A percentile compares a stretch with the other conserved stretches of the same genome.
Evolutionary conservation across 163 green algal species (phyloP).

Genomic region (Chlamydomonas reinhardtii): DNA sequence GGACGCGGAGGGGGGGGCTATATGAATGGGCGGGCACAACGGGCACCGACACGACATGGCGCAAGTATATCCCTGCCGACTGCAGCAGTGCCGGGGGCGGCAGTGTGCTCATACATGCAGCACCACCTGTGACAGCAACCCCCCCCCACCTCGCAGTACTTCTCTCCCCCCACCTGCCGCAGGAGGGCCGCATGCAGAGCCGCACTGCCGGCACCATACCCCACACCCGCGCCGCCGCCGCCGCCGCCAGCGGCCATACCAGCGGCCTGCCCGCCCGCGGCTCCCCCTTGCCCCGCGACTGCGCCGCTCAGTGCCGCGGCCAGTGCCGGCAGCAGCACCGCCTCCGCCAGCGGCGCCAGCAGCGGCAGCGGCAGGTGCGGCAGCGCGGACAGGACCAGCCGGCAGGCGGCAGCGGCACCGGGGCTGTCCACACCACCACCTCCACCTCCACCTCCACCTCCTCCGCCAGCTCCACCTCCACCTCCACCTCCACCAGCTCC

Average conservation of each 20-base stretch:
- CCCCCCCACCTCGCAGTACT: no score
- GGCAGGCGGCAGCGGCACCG: constrained; percentile 23
- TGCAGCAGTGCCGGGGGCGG: no score
- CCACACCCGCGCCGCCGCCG: neutral
- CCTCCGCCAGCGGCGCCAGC: constrained; percentile 25
- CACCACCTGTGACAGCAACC: no score
- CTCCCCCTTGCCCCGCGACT: neutral
- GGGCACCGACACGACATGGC: no score
- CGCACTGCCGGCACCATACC: neutral
- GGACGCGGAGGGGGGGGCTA: no score
- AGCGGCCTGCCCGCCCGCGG: no score
- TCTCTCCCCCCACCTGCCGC: neutral
- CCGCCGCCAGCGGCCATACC: neutral
- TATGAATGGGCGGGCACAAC: no score
- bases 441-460: neutral
- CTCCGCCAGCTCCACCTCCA: neutral
- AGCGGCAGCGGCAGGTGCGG: constrained; percentile 44
- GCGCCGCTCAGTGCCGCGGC: neutral
- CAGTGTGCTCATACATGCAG: no score
- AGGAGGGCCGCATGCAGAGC: constrained; percentile 18
- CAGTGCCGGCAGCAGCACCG: constrained; percentile 36
- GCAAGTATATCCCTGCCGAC: no score
- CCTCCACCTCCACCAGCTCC: no score
- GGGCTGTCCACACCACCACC: neutral
- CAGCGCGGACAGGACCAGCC: constrained; percentile 13